A percentile compares a stretch with the other conserved stretches of the same genome.
phyloP scores from a whole-genome alignment of 805 yeast species.

The Wickerhamiella allomyrinae region DNA sequence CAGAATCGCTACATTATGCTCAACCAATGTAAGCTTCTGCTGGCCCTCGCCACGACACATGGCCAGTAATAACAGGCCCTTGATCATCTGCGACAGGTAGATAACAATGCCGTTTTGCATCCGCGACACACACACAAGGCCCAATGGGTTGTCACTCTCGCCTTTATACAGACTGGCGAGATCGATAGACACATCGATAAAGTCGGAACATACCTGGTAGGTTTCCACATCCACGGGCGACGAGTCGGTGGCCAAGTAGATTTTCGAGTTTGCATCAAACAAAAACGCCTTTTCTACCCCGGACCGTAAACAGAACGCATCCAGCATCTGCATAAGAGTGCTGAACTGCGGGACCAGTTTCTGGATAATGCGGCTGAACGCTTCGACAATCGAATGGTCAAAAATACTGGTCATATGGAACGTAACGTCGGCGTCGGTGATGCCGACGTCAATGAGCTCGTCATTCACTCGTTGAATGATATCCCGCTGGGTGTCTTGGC shows the following conservation, averaged over 20 bases:
- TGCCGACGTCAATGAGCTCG: slow-evolving; percentile 74
- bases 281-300: slow-evolving; percentile 85
- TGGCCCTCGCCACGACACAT: slow-evolving; percentile 55
- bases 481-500: slow-evolving; percentile 89
- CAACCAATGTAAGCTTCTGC: slow-evolving; percentile 50
- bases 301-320: slow-evolving; percentile 74
- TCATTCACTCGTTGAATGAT: slow-evolving; percentile 93
- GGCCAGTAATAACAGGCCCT: slow-evolving; percentile 85
- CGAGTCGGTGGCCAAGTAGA: slow-evolving; percentile 91
- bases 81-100: slow-evolving; percentile 79
- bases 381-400: slow-evolving; percentile 92
- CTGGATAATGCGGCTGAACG: slow-evolving; percentile 85
- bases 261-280: slow-evolving; percentile 83
- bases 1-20: slow-evolving; percentile 75
- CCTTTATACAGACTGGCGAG: slow-evolving; percentile 35
- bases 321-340: slow-evolving; percentile 73
- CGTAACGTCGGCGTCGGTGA: slow-evolving; percentile 81
- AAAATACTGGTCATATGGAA: slow-evolving; percentile 88
- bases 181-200: slow-evolving; percentile 87
- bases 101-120: slow-evolving; percentile 74
- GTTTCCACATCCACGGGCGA: slow-evolving; percentile 91
- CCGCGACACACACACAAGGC: slow-evolving; percentile 29
- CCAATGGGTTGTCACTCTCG: slow-evolving; percentile 5
- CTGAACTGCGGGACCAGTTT: slow-evolving; percentile 82
- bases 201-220: slow-evolving; percentile 93